phyloP scores from a whole-genome alignment of 345 rosid species.

The Gossypioides kirkii region DNA sequence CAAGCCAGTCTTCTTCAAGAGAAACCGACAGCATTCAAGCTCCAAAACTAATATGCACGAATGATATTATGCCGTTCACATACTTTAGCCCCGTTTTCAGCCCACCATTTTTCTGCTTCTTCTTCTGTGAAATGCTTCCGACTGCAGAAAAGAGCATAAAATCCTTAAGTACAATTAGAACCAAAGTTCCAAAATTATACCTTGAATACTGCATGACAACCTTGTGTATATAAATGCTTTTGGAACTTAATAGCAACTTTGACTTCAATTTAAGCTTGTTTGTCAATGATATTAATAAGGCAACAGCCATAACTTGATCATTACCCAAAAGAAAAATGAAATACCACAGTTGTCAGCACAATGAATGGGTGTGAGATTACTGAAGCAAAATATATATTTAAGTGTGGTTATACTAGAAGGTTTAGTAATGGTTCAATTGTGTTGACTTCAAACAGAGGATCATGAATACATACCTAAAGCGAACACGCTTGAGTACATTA shows the following conservation, averaged over 20 bases:
- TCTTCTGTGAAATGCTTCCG: slow-evolving; percentile 67
- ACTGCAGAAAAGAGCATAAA: slow-evolving; percentile 34
- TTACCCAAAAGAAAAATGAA: neutral
- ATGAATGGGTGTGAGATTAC: neutral
- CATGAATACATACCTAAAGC: slow-evolving; percentile 64
- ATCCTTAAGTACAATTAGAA: neutral
- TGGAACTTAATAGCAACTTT: neutral
- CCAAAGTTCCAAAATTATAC: no score
- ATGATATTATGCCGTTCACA: slow-evolving; percentile 53
- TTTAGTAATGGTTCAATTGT: neutral
- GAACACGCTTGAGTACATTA: slow-evolving; percentile 71
- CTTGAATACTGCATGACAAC: no score
- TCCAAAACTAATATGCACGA: slow-evolving; percentile 11
- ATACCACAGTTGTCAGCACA: neutral
- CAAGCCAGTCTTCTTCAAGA: neutral
- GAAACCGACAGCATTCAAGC: neutral
- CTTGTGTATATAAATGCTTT: neutral
- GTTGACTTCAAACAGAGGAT: neutral
- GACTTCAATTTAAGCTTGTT: neutral
- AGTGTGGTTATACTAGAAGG: neutral
- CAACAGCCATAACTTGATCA: neutral
- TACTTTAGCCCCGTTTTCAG: slow-evolving; percentile 54
- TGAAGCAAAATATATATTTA: neutral
- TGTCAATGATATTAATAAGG: neutral
- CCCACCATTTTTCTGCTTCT: slow-evolving; percentile 91